These are phyloP conservation scores for Annulohypoxylon nitens DNA, from an alignment of 495 filamentous ascomycete genomes.

Conservation along the genomic window DNA sequence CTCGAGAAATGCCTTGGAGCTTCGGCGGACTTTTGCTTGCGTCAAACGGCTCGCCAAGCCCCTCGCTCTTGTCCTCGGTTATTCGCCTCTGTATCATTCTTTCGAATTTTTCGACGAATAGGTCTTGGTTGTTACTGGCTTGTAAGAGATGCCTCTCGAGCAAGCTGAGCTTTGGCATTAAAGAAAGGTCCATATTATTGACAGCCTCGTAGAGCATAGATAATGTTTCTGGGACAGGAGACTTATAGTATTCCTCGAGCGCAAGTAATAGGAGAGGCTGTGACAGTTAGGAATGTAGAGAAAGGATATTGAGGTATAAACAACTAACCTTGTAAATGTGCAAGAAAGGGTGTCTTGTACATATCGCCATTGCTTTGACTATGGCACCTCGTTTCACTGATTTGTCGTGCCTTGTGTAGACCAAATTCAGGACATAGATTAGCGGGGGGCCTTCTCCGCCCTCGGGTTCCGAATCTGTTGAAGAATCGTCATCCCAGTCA, in stretches of 20 bases:
- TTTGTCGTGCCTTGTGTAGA: constrained; percentile 97
- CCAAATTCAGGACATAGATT: constrained; percentile 96
- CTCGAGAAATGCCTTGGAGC: constrained; percentile 63
- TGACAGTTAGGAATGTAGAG: constrained; percentile 44
- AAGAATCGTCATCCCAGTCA: constrained; percentile 69
- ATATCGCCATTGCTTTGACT: constrained; percentile 99
- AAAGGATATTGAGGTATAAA: constrained; percentile 3
- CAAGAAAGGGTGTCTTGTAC: constrained; percentile 96
- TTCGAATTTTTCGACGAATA: constrained; percentile 98
- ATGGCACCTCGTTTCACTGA: constrained; percentile 91
- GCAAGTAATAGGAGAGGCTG: constrained; percentile 94
- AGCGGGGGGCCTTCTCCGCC: constrained; percentile 85
- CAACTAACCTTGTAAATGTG: constrained; percentile 92
- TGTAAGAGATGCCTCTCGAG: constrained; percentile 90
- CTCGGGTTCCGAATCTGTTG: constrained; percentile 70
- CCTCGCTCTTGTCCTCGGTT: constrained; percentile 62
- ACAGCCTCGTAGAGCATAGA: constrained; percentile 90
- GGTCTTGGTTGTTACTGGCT: constrained; percentile 90
- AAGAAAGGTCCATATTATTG: constrained; percentile 95
- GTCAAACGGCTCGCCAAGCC: constrained; percentile 58
- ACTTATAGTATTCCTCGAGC: constrained; percentile 96
- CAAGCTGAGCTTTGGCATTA: constrained; percentile 87
- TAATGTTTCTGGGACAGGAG: constrained; percentile 89
- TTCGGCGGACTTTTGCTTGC: constrained; percentile 63
- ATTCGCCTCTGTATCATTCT: constrained; percentile 83